phyloP scores from a whole-genome alignment of 148 eudicot genomes.

The Amaranthus cruentus region DNA sequence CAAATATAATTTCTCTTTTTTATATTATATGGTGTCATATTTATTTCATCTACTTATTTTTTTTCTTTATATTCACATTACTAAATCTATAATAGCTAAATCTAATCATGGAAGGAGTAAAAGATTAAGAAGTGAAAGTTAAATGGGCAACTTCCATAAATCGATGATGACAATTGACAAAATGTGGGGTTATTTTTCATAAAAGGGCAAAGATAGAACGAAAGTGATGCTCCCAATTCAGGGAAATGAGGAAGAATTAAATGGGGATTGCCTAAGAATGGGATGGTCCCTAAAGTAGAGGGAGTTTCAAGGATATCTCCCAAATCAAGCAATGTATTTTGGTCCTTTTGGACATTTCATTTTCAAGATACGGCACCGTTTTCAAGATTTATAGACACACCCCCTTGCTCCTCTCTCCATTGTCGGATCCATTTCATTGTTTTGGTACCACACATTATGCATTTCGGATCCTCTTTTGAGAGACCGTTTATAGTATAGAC shows the following conservation, averaged over 20 bases:
- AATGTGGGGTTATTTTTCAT: neutral
- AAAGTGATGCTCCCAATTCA: neutral
- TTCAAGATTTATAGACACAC: neutral
- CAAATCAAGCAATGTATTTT: neutral
- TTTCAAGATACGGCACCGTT: neutral
- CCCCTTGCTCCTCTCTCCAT: neutral
- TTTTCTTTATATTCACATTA: too few relatives aligned
- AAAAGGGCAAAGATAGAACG: neutral
- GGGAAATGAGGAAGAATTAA: neutral
- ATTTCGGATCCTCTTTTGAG: too few relatives aligned
- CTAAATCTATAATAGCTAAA: too few relatives aligned
- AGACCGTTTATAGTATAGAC: too few relatives aligned
- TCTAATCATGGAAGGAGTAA: too few relatives aligned
- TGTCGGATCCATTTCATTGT: neutral
- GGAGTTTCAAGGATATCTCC: conserved; percentile 1
- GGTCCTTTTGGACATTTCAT: conserved; percentile 8
- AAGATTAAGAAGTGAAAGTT: neutral
- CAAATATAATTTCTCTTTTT: too few relatives aligned
- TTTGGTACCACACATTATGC: neutral
- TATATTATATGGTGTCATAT: too few relatives aligned
- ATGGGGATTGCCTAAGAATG: neutral
- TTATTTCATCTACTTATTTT: too few relatives aligned
- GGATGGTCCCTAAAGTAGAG: conserved; percentile 1
- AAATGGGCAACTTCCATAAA: neutral
- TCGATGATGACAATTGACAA: neutral